Conservation (phyloP, 495 filamentous ascomycete genomes). For the Tetracladium setigerum region DNA sequence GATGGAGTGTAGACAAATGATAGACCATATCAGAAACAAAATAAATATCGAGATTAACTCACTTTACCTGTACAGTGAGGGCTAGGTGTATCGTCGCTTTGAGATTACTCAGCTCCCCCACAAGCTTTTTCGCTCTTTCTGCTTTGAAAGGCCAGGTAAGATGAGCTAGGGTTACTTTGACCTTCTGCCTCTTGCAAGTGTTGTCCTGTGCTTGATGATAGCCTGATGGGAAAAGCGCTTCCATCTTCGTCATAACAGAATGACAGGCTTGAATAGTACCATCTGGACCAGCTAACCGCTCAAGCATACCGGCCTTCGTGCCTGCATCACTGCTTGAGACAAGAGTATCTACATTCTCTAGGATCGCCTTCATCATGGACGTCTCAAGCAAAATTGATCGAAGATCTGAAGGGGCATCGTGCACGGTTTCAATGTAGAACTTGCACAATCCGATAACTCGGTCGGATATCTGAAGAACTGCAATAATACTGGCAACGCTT, state of each 20-base stretch:
- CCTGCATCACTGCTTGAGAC: neutral
- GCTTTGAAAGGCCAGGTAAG: slow-evolving; percentile 6
- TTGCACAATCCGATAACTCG: slow-evolving; percentile 20
- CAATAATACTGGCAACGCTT: slow-evolving; percentile 18
- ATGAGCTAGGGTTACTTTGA: neutral
- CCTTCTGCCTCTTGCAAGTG: neutral
- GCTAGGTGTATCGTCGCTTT: slow-evolving; percentile 2
- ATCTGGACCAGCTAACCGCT: neutral
- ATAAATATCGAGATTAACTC: too few relatives aligned
- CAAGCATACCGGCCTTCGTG: neutral
- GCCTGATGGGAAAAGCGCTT: slow-evolving; percentile 1
- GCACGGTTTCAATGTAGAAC: slow-evolving; percentile 17
- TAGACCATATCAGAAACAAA: too few relatives aligned
- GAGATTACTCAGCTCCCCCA: neutral
- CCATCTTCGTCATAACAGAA: neutral
- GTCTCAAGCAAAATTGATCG: slow-evolving; percentile 20
- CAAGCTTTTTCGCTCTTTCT: neutral
- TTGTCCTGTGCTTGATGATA: neutral
- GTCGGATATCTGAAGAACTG: slow-evolving; percentile 23
- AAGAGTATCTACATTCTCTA: slow-evolving; percentile 19
- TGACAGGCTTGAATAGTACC: slow-evolving; percentile 1
- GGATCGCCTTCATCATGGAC: slow-evolving; percentile 14
- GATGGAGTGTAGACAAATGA: too few relatives aligned
- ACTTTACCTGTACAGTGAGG: neutral
- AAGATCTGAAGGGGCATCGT: slow-evolving; percentile 19